Evolutionary conservation across 2,329 filamentous ascomycete species (phyloP).

Genomic region (Calonectria pteridis): DNA sequence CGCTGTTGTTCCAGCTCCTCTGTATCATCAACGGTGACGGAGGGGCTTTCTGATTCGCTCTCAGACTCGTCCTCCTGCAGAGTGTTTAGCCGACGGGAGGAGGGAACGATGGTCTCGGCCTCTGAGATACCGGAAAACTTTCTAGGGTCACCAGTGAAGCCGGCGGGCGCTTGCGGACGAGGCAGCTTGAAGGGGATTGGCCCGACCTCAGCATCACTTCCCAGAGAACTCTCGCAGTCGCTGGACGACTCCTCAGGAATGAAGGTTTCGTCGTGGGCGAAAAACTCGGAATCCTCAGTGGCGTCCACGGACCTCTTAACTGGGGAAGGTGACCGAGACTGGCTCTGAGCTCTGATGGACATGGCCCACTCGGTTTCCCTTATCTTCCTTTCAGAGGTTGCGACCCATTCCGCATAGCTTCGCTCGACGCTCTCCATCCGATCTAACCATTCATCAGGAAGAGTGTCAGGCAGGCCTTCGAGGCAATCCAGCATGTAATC

Average conservation of each 20-base stretch:
- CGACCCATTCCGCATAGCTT: constrained; percentile 84
- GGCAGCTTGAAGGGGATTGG: constrained; percentile 41
- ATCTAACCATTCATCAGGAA: constrained; percentile 91
- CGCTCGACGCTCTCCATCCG: constrained; percentile 84
- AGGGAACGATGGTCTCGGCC: constrained; percentile 39
- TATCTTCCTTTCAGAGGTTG: constrained; percentile 80
- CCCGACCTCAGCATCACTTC: constrained; percentile 26
- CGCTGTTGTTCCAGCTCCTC: constrained; percentile 26
- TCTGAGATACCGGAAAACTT: constrained; percentile 39
- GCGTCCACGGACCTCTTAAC: constrained; percentile 28
- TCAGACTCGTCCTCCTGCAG: constrained; percentile 32
- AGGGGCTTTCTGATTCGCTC: constrained; percentile 34
- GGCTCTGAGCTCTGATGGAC: constrained; percentile 21
- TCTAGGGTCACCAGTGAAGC: constrained; percentile 29
- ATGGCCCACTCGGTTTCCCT: constrained; percentile 71
- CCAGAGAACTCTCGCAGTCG: constrained; percentile 35
- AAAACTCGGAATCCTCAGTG: constrained; percentile 15
- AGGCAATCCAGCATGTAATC: constrained; percentile 90
- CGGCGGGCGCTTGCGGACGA: constrained; percentile 24
- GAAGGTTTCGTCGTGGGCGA: constrained; percentile 21
- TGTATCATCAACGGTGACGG: constrained; percentile 36
- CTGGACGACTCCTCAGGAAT: constrained; percentile 28
- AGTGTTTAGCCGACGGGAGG: constrained; percentile 26
- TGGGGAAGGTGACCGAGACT: constrained; percentile 39
- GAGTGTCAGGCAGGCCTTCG: constrained; percentile 84